phyloP scores from a whole-genome alignment of 1,139 yeast genomes.

The Wickerhamomyces sp. region DNA sequence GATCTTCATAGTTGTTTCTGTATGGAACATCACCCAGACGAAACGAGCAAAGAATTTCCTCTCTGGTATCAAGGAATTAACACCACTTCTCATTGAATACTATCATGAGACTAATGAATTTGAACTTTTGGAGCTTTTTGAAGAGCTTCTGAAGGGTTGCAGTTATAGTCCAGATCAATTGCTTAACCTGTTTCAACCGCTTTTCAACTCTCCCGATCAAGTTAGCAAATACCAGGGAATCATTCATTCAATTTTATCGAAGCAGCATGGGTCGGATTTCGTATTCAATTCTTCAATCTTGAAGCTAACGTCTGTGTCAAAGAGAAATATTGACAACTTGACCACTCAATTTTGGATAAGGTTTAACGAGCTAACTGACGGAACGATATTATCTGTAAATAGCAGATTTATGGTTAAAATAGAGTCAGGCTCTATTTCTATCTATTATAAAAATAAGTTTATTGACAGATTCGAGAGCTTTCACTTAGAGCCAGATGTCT shows the following conservation, averaged over 20 bases:
- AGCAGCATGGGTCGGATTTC: conserved; percentile 11
- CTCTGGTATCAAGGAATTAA: background rate
- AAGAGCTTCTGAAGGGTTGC: background rate
- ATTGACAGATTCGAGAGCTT: conserved; percentile 16
- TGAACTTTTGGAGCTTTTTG: background rate
- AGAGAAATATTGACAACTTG: conserved; percentile 5
- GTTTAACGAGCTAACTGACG: conserved; percentile 8
- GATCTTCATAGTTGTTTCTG: background rate
- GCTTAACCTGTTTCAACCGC: conserved; percentile 1
- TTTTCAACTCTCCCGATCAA: conserved; percentile 3
- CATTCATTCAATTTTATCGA: conserved; percentile 13
- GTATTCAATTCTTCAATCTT: conserved; percentile 15
- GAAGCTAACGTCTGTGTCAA: conserved; percentile 2
- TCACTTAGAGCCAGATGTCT: conserved; percentile 11
- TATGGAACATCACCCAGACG: background rate
- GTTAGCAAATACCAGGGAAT: conserved; percentile 2
- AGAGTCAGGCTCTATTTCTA: conserved; percentile 12
- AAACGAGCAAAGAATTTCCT: background rate
- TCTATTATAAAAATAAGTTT: conserved; percentile 9
- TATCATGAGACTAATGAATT: background rate
- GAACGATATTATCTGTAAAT: conserved; percentile 11
- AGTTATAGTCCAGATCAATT: conserved; percentile 1
- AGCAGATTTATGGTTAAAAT: conserved; percentile 8
- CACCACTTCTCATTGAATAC: background rate
- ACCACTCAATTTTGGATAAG: conserved; percentile 22